These are phyloP conservation scores for Lachancea thermotolerans DNA, from an alignment of 805 yeast species.

Conservation along the genomic window DNA sequence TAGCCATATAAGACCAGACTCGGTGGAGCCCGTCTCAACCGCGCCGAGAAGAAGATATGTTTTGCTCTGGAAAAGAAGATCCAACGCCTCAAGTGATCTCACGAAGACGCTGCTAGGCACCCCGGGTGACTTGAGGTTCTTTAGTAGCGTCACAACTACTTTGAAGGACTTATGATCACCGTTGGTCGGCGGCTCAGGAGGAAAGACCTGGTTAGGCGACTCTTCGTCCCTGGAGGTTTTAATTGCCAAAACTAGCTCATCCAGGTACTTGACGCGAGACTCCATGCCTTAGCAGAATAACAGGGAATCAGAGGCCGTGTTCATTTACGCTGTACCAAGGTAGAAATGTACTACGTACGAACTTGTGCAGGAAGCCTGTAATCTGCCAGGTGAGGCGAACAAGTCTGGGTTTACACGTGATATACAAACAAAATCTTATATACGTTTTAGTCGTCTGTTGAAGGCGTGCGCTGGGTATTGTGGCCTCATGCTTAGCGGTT, in stretches of 20 bases:
- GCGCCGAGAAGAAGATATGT: constrained; percentile 12
- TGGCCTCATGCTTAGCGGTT: too few species aligned
- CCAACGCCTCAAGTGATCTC: constrained; percentile 25
- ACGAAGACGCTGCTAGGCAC: constrained; percentile 17
- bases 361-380: too few species aligned
- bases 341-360: neutral
- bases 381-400: too few species aligned
- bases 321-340: neutral
- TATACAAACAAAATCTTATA: too few species aligned
- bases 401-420: too few species aligned
- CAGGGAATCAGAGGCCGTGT: neutral
- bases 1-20: constrained; percentile 14
- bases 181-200: constrained; percentile 2
- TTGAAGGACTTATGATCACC: constrained; percentile 10
- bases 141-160: constrained; percentile 6
- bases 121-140: constrained; percentile 6
- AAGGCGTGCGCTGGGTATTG: too few species aligned
- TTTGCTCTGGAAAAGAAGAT: constrained; percentile 18
- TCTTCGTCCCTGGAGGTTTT: constrained; percentile 4
- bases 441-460: too few species aligned
- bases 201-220: neutral
- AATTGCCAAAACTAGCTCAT: constrained; percentile 27
- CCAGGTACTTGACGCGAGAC: constrained; percentile 25
- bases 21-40: neutral
- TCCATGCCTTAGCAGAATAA: constrained; percentile 1